phyloP scores from a whole-genome alignment of 2,329 filamentous ascomycete species.

The Arthrocladium fulminans region DNA sequence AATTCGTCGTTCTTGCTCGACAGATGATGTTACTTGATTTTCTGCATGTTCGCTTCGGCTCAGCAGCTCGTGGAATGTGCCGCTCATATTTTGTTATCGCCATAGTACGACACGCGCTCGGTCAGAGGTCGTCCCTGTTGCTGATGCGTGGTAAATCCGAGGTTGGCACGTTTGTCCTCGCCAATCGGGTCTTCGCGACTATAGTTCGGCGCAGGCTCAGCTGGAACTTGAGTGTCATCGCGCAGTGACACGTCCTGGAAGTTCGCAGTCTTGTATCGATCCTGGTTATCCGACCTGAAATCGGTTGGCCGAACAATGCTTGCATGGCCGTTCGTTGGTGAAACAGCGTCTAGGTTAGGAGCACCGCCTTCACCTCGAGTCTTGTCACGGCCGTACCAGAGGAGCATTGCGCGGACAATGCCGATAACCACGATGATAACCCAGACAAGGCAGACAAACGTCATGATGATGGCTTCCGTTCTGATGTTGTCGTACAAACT shows the following conservation, averaged over 20 bases:
- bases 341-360: constrained; percentile 17
- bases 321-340: constrained; percentile 7
- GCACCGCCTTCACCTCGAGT: constrained; percentile 52
- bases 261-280: constrained; percentile 21
- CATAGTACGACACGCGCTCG: not conserved
- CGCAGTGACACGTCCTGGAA: constrained; percentile 34
- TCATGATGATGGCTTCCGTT: constrained; percentile 72
- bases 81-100: constrained; percentile 4
- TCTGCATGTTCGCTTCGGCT: not conserved
- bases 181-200: constrained; percentile 21
- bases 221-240: constrained; percentile 19
- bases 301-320: constrained; percentile 9
- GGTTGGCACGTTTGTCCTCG: constrained; percentile 12
- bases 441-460: constrained; percentile 65
- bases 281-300: constrained; percentile 20
- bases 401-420: constrained; percentile 54
- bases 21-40: not conserved
- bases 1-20: not conserved
- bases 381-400: constrained; percentile 53
- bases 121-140: not conserved
- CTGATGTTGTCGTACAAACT: constrained; percentile 60
- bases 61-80: not conserved
- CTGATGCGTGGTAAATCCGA: not conserved
- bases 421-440: constrained; percentile 68
- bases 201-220: constrained; percentile 22